Percentiles rank a stretch among this genome's conserved stretches.
Evolutionary conservation across 805 yeast species (phyloP).

Genomic region (Ogataea neopini): DNA sequence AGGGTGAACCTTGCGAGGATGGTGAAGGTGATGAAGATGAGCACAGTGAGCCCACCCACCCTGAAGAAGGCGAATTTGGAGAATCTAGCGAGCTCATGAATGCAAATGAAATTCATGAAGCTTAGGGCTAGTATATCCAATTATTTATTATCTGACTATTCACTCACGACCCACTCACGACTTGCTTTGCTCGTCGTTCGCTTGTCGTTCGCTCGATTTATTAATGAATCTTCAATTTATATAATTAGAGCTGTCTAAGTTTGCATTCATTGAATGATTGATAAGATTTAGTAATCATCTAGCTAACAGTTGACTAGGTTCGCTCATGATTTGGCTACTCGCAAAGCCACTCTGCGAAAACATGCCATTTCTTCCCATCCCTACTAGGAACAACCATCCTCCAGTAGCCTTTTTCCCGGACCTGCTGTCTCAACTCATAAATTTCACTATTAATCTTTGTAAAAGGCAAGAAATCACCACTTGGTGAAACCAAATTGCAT

Average conservation of each 20-base stretch:
- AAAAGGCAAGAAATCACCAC: slow-evolving; percentile 72
- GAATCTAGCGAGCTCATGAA: too few species aligned
- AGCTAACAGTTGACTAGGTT: too few species aligned
- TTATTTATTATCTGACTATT: background rate
- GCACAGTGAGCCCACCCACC: too few species aligned
- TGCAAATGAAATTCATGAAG: too few species aligned
- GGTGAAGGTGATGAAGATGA: too few species aligned
- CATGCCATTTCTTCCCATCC: slow-evolving; percentile 79
- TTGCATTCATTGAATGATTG: too few species aligned
- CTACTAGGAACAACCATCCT: slow-evolving; percentile 80
- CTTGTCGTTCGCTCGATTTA: background rate
- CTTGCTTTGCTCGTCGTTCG: background rate
- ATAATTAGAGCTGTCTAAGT: background rate
- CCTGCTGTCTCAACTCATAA: slow-evolving; percentile 60
- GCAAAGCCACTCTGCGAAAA: slow-evolving; percentile 89
- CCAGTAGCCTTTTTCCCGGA: slow-evolving; percentile 80
- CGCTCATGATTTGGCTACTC: too few species aligned
- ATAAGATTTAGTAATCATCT: too few species aligned
- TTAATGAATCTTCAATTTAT: background rate
- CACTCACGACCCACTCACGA: background rate
- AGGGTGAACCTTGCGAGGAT: too few species aligned
- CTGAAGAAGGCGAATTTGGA: too few species aligned
- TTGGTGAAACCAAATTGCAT: slow-evolving; percentile 72
- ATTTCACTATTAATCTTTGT: slow-evolving; percentile 47
- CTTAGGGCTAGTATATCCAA: too few species aligned